Conservation (phyloP, 2,329 filamentous ascomycete genomes). For the Talaromyces pinophilus region DNA sequence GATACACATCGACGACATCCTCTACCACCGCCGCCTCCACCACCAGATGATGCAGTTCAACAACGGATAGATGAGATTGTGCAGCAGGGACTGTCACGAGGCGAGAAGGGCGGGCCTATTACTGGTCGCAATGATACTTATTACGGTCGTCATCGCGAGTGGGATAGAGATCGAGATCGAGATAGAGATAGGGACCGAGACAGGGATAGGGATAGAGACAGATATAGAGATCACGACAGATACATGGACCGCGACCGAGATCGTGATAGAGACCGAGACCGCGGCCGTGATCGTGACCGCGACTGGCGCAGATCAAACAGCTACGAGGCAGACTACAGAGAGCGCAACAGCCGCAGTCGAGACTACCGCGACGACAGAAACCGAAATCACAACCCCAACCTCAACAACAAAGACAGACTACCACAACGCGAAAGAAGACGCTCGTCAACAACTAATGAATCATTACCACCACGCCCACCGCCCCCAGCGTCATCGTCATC, state of each 20-base stretch:
- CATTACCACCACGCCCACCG: conserved; percentile 2
- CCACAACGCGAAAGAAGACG: conserved; percentile 10
- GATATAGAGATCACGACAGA: conserved; percentile 17
- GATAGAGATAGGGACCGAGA: conserved; percentile 29
- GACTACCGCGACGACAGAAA: conserved; percentile 19
- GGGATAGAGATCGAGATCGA: conserved; percentile 26
- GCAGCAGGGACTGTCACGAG: conserved; percentile 29
- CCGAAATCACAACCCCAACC: conserved; percentile 23
- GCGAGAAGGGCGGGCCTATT: conserved; percentile 11
- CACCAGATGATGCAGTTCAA: conserved; percentile 35
- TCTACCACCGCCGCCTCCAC: conserved; percentile 26
- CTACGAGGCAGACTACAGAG: conserved; percentile 20
- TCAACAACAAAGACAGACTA: background rate
- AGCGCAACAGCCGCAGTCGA: conserved; percentile 11
- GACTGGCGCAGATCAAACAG: conserved; percentile 15
- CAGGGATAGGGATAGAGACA: background rate
- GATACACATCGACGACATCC: conserved; percentile 24
- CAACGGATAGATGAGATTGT: conserved; percentile 42
- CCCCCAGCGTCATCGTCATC: background rate
- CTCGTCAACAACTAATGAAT: conserved; percentile 8
- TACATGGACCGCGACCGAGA: conserved; percentile 17
- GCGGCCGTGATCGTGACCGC: background rate
- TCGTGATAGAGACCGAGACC: background rate
- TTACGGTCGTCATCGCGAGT: conserved; percentile 23
- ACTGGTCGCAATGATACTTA: conserved; percentile 23